Evolutionary conservation across 2,329 filamentous ascomycete genomes (phyloP).

Genomic region (Triangularia setosa): DNA sequence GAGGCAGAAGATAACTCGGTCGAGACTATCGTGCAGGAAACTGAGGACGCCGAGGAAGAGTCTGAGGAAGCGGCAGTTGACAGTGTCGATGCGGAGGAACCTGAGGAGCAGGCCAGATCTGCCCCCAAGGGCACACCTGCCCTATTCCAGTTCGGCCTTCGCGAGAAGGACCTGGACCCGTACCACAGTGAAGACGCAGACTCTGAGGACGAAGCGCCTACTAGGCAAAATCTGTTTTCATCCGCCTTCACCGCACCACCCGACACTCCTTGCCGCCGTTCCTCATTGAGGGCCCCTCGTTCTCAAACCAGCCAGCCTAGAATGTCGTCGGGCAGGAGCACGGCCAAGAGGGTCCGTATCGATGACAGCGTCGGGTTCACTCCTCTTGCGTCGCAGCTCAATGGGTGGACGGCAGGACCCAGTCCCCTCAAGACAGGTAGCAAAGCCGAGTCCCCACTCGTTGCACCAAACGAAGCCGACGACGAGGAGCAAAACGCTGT

Average conservation of each 20-base stretch:
- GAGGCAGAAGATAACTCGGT: neutral
- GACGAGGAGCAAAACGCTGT: slow-evolving; percentile 22
- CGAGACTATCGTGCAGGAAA: neutral
- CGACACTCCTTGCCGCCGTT: slow-evolving; percentile 40
- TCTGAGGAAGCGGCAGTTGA: neutral
- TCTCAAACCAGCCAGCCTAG: neutral
- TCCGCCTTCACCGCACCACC: slow-evolving; percentile 32
- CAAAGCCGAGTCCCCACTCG: slow-evolving; percentile 26
- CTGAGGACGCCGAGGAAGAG: neutral
- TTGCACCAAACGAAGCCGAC: neutral
- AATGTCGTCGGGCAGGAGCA: slow-evolving; percentile 27
- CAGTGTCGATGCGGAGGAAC: neutral
- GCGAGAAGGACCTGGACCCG: slow-evolving; percentile 45
- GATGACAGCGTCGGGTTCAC: slow-evolving; percentile 52
- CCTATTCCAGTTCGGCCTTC: slow-evolving; percentile 40
- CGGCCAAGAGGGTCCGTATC: slow-evolving; percentile 25
- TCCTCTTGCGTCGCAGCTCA: slow-evolving; percentile 58
- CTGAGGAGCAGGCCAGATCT: neutral
- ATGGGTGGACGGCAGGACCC: slow-evolving; percentile 55
- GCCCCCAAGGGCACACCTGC: slow-evolving; percentile 23
- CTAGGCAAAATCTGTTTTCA: slow-evolving; percentile 27
- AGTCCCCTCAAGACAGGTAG: slow-evolving; percentile 47
- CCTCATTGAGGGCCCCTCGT: slow-evolving; percentile 23
- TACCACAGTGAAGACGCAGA: slow-evolving; percentile 36
- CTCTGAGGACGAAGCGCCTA: slow-evolving; percentile 50